A percentile compares a stretch with the other conserved stretches of the same genome.
Conservation (phyloP, 768 basidiomycete genomes). For the Xerocomellus intermedius region DNA sequence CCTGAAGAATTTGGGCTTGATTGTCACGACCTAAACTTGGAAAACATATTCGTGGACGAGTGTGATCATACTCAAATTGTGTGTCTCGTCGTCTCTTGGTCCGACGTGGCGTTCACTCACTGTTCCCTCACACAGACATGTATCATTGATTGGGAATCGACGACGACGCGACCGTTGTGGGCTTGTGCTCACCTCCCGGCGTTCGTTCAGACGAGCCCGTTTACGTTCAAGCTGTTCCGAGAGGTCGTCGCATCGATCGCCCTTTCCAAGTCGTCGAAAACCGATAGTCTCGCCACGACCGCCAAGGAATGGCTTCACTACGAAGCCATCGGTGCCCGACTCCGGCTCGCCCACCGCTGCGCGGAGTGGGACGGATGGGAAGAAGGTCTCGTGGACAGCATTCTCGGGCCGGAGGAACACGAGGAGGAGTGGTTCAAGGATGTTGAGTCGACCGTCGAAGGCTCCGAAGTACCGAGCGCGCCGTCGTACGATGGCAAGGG, state of each 20-base stretch:
- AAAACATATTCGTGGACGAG: conserved; percentile 81
- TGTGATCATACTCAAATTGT: conserved; percentile 69
- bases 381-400: conserved; percentile 74
- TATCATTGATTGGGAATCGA: conserved; percentile 90
- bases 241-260: conserved; percentile 55
- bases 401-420: conserved; percentile 68
- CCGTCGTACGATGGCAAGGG: not conserved
- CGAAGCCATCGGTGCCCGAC: conserved; percentile 60
- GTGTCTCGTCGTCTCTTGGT: conserved; percentile 29
- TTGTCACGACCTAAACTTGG: conserved; percentile 81
- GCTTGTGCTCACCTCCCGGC: conserved; percentile 79
- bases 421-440: conserved; percentile 72
- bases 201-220: conserved; percentile 75
- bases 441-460: conserved; percentile 25
- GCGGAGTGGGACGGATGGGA: conserved; percentile 93
- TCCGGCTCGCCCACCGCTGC: conserved; percentile 77
- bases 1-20: conserved; percentile 74
- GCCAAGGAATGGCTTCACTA: conserved; percentile 74
- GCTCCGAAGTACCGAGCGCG: conserved; percentile 18
- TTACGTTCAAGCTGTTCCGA: conserved; percentile 70
- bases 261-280: conserved; percentile 21
- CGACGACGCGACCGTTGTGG: conserved; percentile 85
- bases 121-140: conserved; percentile 53
- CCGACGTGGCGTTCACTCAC: not conserved
- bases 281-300: conserved; percentile 39